phyloP scores from a whole-genome alignment of 1,139 yeast species.

The Candida sanyaensis region DNA sequence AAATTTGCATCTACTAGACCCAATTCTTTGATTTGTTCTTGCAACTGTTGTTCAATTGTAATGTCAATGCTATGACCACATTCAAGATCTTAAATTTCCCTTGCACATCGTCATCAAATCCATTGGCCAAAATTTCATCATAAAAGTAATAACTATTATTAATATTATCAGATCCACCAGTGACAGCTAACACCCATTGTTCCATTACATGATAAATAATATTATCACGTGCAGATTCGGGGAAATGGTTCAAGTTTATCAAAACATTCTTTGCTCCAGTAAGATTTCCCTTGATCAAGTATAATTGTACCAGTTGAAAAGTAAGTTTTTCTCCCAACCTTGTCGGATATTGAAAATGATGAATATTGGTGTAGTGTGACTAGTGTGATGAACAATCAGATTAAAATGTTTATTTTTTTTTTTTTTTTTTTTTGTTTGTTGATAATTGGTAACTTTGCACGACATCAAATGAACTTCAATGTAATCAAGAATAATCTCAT shows the following conservation, averaged over 20 bases:
- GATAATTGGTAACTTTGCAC: too few species aligned
- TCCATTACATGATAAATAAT: constrained; percentile 69
- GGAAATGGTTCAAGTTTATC: constrained; percentile 40
- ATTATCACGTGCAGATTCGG: constrained; percentile 57
- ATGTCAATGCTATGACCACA: constrained; percentile 42
- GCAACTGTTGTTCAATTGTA: constrained; percentile 47
- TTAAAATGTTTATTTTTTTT: too few species aligned
- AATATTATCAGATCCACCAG: constrained; percentile 58
- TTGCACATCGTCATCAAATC: constrained; percentile 40
- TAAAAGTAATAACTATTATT: constrained; percentile 69
- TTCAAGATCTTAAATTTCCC: constrained; percentile 40
- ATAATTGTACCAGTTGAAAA: constrained; percentile 46
- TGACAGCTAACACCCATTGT: constrained; percentile 58
- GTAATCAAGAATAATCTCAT: too few species aligned
- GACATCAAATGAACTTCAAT: too few species aligned
- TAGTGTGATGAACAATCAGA: too few species aligned
- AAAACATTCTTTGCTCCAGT: constrained; percentile 39
- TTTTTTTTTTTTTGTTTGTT: too few species aligned
- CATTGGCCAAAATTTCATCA: constrained; percentile 64
- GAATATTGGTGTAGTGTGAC: too few species aligned
- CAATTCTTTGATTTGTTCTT: constrained; percentile 42
- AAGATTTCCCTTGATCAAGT: constrained; percentile 42
- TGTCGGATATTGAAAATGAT: too few species aligned
- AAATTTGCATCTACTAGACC: constrained; percentile 47
- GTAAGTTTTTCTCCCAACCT: too few species aligned